phyloP scores from a whole-genome alignment of 148 eudicot species.

The Talinum fruticosum region DNA sequence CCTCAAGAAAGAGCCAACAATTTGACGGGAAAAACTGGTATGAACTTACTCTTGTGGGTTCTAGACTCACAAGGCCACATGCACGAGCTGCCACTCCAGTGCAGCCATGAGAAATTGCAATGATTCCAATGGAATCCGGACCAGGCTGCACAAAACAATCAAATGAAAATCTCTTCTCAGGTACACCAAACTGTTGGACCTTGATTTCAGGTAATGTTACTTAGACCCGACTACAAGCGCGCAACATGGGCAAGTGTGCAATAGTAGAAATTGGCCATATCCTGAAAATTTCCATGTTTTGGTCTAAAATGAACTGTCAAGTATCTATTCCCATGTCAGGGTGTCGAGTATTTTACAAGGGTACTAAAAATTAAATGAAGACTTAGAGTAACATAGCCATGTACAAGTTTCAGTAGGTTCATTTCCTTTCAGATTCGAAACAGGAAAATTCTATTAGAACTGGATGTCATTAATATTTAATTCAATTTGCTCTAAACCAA shows the following conservation, averaged over 20 bases:
- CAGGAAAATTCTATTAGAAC: not conserved
- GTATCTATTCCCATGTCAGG: not conserved
- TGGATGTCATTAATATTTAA: not conserved
- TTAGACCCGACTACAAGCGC: too few relatives aligned
- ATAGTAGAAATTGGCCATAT: too few relatives aligned
- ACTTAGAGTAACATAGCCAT: not conserved
- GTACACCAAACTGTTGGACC: not conserved
- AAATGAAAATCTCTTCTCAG: not conserved
- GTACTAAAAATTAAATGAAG: not conserved
- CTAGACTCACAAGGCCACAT: slow-evolving; percentile 53
- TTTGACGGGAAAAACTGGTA: not conserved
- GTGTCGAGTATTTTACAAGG: not conserved
- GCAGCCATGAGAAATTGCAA: slow-evolving; percentile 50
- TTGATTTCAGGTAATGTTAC: not conserved
- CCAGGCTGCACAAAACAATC: slow-evolving; percentile 38
- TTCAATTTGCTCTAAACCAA: not conserved
- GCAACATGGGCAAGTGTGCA: too few relatives aligned
- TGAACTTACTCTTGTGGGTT: slow-evolving; percentile 44
- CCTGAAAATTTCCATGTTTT: too few relatives aligned
- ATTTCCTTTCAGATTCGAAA: not conserved
- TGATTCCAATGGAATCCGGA: slow-evolving; percentile 54
- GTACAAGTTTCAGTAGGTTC: not conserved
- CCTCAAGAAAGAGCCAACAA: not conserved
- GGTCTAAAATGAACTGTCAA: too few relatives aligned
- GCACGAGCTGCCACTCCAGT: slow-evolving; percentile 62